phyloP scores from a whole-genome alignment of 2,329 filamentous ascomycete species.

The Blumeria hordei region DNA sequence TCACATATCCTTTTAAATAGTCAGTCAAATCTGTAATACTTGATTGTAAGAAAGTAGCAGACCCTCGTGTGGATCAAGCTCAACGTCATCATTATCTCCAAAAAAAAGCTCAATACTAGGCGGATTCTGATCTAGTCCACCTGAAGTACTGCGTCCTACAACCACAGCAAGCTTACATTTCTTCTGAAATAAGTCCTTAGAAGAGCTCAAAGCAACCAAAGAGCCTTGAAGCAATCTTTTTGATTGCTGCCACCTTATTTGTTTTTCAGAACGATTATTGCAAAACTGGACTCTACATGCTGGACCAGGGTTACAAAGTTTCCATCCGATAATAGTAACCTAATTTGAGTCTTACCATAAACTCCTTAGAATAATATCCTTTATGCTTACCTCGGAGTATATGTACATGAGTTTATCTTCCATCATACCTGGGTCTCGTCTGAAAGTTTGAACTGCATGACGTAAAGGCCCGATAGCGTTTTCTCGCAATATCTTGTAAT shows the following conservation, averaged over 20 bases:
- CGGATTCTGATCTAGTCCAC: slow-evolving; percentile 36
- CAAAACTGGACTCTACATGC: slow-evolving; percentile 49
- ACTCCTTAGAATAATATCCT: background rate
- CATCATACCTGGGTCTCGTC: slow-evolving; percentile 23
- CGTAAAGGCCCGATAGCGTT: slow-evolving; percentile 49
- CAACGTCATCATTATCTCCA: slow-evolving; percentile 29
- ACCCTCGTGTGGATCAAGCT: slow-evolving; percentile 40
- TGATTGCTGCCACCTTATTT: slow-evolving; percentile 37
- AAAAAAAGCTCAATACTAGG: slow-evolving; percentile 59
- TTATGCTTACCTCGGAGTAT: slow-evolving; percentile 38
- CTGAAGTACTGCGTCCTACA: slow-evolving; percentile 38
- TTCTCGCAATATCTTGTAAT: slow-evolving; percentile 54
- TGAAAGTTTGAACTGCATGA: slow-evolving; percentile 34
- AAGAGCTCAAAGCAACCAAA: slow-evolving; percentile 27
- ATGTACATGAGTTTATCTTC: slow-evolving; percentile 36
- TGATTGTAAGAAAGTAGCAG: slow-evolving; percentile 19
- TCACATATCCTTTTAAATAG: slow-evolving; percentile 21
- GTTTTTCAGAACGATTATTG: slow-evolving; percentile 34
- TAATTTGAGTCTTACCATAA: slow-evolving; percentile 14
- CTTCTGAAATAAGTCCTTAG: slow-evolving; percentile 33
- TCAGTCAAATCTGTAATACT: background rate
- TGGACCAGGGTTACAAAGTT: slow-evolving; percentile 35
- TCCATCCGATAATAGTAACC: slow-evolving; percentile 42
- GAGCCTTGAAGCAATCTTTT: slow-evolving; percentile 27
- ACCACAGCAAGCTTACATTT: slow-evolving; percentile 48